Conservation (phyloP, 2,329 filamentous ascomycete species). For the Calycina marina region DNA sequence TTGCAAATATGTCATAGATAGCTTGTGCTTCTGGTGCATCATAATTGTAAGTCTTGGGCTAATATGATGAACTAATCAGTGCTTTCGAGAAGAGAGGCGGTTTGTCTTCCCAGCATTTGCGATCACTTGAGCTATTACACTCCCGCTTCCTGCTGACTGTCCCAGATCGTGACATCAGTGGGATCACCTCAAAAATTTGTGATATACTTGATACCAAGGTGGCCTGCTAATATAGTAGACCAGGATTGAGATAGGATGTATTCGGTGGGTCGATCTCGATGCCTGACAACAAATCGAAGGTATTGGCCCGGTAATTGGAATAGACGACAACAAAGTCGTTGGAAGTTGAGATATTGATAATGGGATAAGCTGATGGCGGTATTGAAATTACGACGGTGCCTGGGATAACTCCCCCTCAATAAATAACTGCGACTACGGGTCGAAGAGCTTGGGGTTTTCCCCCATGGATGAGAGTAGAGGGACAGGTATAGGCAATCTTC, state of each 20-base stretch:
- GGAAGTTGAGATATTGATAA: constrained; percentile 35
- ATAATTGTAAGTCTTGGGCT: constrained; percentile 38
- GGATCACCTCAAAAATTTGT: constrained; percentile 43
- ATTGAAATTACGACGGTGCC: constrained; percentile 39
- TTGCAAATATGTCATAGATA: constrained; percentile 31
- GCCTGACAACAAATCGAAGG: constrained; percentile 54
- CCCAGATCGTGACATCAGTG: constrained; percentile 45
- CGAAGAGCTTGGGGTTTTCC: constrained; percentile 26
- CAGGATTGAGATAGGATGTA: constrained; percentile 42
- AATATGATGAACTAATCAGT: constrained; percentile 35
- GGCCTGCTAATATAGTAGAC: constrained; percentile 44
- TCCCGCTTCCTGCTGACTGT: constrained; percentile 39
- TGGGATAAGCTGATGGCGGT: constrained; percentile 40
- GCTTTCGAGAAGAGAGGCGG: constrained; percentile 34
- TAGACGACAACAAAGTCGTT: constrained; percentile 40
- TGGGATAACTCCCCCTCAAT: constrained; percentile 46
- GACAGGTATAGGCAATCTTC: constrained; percentile 50
- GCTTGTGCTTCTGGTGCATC: constrained; percentile 30
- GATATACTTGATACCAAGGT: constrained; percentile 45
- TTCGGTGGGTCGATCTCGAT: constrained; percentile 34
- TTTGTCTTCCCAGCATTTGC: constrained; percentile 28
- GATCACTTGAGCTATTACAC: constrained; percentile 36
- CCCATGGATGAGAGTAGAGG: constrained; percentile 44
- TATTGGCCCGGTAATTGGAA: constrained; percentile 49
- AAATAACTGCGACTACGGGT: constrained; percentile 45